Evolutionary conservation across 768 basidiomycete species (phyloP).

Genomic region (Daedalea quercina): DNA sequence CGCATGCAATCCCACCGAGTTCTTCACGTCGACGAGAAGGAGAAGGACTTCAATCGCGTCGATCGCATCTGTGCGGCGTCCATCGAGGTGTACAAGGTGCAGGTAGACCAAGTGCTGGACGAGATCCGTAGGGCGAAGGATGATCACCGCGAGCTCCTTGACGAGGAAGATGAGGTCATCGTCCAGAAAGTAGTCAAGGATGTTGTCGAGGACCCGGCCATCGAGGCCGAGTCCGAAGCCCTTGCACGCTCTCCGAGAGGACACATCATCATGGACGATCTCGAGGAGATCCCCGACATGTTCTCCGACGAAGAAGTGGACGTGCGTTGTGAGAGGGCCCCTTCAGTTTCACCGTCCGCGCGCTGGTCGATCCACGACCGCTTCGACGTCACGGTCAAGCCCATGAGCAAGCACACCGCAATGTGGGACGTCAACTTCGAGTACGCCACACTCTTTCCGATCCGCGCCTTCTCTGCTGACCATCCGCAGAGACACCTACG

Average conservation of each 20-base stretch:
- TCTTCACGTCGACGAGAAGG: background rate
- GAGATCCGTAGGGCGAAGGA: background rate
- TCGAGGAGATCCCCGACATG: background rate
- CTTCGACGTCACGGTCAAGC: constrained; percentile 7
- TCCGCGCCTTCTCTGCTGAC: background rate
- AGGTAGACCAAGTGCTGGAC: background rate
- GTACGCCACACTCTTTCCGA: constrained; percentile 1
- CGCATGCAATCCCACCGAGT: background rate
- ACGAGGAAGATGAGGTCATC: background rate
- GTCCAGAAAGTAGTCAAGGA: background rate
- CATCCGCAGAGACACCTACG: constrained; percentile 5
- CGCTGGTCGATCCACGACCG: background rate
- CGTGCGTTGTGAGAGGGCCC: background rate
- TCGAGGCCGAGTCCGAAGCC: background rate
- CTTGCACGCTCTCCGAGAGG: background rate
- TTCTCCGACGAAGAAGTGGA: background rate
- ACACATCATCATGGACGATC: background rate
- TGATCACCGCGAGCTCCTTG: background rate
- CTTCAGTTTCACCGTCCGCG: too few species aligned
- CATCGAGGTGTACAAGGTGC: background rate
- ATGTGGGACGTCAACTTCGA: constrained; percentile 10
- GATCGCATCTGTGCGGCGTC: background rate
- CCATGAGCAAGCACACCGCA: constrained; percentile 3
- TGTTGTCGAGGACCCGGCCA: background rate
- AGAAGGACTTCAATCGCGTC: background rate